Evolutionary conservation across 495 filamentous ascomycete species (phyloP), one percentile per base, ranked within the genome.

Genomic region (Cladorrhinum samala): DNA sequence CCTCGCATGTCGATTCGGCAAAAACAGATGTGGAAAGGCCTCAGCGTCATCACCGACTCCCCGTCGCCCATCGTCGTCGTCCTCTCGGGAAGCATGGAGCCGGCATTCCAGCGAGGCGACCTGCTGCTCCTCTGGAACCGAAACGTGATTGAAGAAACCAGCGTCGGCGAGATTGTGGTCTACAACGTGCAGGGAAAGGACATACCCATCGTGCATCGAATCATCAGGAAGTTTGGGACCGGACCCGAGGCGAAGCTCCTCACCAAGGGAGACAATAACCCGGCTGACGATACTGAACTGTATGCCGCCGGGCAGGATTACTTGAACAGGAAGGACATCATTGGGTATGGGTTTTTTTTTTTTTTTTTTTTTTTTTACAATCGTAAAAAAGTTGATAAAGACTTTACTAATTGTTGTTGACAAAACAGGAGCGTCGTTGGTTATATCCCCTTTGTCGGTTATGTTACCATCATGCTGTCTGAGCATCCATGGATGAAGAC

Each of bases 181-280:
- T 98, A 98, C 70, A 95, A 96, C 68, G 88, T 93, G 9, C 75
- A 78, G 68, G 86, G 85, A 38, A 96, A 95, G 70, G 88, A 94
- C 59, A 96, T 96, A 59, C 91, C 91, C 24, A 96, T 96, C 70
- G 91, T 96, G 61, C 91, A 96, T 73, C 75, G 91, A 27, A 78
- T 95, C 14, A 85, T 96, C 25, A 76, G 86, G 63, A 83, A 80
- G 45, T 91, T 85, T 68, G 79, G 82, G 66, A 60, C 75, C 40
- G 77, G 76, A 73, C 77, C 53, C 57, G 77, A 69, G 11, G 74
- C 73, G 4, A 76, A 82, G 49, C 79, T 97, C 11, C 79, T 99
- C 23, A 99, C 93, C n/a, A 99, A 97, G 72, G 93, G 93, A 49
- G 93, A 99, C 69, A 97, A 97, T 74, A 99, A 99, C 63, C 68